phyloP scores from a whole-genome alignment of 2,329 filamentous ascomycete species.

The Fusarium transvaalense region DNA sequence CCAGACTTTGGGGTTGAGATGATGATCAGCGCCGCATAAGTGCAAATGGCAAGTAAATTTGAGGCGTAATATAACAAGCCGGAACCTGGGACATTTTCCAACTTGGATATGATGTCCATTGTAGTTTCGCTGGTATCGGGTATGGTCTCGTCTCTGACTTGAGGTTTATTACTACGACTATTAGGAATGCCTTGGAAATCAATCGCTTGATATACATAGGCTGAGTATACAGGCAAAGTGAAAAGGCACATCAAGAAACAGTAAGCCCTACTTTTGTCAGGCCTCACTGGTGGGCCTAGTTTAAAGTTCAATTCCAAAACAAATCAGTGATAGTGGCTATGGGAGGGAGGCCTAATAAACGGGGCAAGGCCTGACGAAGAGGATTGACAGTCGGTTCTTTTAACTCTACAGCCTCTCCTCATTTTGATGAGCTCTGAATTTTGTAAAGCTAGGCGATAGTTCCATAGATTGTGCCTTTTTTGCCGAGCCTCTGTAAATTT shows the following conservation, averaged over 20 bases:
- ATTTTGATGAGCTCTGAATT: not conserved
- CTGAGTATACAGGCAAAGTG: not conserved
- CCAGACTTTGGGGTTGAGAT: not conserved
- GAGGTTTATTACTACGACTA: rapidly evolving
- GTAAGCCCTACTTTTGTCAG: not conserved
- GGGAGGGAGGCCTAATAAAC: not conserved
- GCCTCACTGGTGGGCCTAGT: not conserved
- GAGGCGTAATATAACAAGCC: not conserved
- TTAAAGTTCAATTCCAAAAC: not conserved
- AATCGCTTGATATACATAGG: not conserved
- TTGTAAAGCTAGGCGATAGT: not conserved
- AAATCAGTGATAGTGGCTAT: not conserved
- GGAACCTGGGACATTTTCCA: too few species aligned
- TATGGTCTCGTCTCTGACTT: not conserved
- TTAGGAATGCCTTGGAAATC: not conserved
- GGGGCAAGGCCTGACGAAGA: not conserved
- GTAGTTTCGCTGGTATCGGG: too few species aligned
- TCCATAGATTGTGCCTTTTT: not conserved
- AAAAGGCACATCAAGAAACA: not conserved
- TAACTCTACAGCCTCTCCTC: not conserved
- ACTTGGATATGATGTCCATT: not conserved
- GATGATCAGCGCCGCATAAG: not conserved
- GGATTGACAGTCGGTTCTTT: not conserved
- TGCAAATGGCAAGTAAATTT: not conserved
- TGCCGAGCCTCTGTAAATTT: not conserved